Conservation (phyloP, 1,284 basidiomycete genomes). For the Heterobasidion parviporum region DNA sequence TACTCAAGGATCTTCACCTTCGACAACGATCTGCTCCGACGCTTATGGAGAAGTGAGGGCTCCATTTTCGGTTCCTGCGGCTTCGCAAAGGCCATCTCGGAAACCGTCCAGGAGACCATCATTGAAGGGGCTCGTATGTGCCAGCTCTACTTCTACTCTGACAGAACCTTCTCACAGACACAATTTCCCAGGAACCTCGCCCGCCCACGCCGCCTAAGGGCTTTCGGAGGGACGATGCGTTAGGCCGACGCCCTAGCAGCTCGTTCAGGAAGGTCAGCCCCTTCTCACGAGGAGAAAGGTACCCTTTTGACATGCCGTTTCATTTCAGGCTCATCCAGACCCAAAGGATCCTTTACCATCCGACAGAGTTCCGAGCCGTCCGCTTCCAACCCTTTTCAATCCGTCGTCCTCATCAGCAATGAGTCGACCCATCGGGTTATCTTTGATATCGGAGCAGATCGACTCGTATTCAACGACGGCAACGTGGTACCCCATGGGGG, state of each 20-base stretch:
- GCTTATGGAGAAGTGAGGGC: neutral
- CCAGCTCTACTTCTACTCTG: no score
- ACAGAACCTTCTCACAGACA: no score
- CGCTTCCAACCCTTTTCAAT: neutral
- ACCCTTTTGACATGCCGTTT: neutral
- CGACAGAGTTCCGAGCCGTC: no score
- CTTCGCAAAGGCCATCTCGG: no score
- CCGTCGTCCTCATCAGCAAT: constrained; percentile 4
- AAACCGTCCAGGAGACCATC: no score
- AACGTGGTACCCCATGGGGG: neutral
- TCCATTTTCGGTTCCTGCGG: neutral
- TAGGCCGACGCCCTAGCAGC: no score
- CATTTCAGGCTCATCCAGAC: neutral
- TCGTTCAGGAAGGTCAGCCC: neutral
- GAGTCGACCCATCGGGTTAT: constrained; percentile 7
- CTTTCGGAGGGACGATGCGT: no score
- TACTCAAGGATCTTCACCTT: neutral
- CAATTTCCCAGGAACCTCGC: no score
- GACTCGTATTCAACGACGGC: neutral
- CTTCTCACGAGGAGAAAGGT: neutral
- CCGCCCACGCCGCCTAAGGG: no score
- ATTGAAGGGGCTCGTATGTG: no score
- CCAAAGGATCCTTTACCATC: neutral
- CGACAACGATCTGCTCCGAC: neutral
- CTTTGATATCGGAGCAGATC: constrained; percentile 5